phyloP scores from a whole-genome alignment of 768 basidiomycete genomes.

The Galerina marginata region DNA sequence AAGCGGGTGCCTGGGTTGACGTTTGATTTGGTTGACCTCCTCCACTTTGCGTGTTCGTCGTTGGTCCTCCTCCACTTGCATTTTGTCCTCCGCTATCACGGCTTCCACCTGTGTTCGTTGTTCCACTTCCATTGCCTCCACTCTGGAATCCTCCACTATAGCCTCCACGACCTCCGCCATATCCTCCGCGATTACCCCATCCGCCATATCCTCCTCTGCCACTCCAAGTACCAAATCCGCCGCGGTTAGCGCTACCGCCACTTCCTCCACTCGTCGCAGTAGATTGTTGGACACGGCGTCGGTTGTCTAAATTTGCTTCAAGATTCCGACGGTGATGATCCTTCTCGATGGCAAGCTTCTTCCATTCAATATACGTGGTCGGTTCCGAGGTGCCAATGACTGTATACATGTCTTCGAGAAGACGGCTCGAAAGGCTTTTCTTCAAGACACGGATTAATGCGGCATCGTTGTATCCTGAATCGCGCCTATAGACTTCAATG shows the following conservation, averaged over 20 bases:
- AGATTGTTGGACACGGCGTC: too few relatives aligned
- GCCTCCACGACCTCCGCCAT: too few relatives aligned
- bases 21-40: neutral
- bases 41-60: neutral
- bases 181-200: too few relatives aligned
- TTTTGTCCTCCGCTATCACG: neutral
- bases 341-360: constrained; percentile 4
- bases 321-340: neutral
- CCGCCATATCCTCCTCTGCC: too few relatives aligned
- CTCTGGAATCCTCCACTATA: neutral
- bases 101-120: too few relatives aligned
- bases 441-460: neutral
- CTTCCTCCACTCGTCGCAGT: too few relatives aligned
- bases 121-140: neutral
- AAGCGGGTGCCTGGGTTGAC: neutral
- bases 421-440: neutral
- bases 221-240: too few relatives aligned
- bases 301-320: neutral
- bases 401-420: neutral
- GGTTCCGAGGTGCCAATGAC: neutral
- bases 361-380: neutral
- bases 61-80: neutral
- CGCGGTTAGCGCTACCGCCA: too few relatives aligned
- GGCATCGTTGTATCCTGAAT: constrained; percentile 7
- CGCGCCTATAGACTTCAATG: neutral